phyloP scores from a whole-genome alignment of 1,284 basidiomycete genomes.

The Pyrrhoderma lamaoense region DNA sequence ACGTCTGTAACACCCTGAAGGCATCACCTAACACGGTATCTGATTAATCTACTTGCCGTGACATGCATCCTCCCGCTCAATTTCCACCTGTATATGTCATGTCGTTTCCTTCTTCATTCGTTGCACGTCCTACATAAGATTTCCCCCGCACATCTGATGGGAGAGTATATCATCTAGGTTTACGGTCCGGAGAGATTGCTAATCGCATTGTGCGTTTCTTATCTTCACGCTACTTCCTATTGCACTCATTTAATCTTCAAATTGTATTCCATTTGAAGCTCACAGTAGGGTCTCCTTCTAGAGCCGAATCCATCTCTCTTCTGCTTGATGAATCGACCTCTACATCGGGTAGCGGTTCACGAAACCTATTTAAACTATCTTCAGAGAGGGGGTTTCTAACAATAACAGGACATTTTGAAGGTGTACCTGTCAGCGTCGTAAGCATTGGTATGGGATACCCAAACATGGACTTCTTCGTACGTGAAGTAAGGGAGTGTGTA shows the following conservation, averaged over 20 bases:
- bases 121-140: too few species aligned
- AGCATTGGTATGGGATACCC: slow-evolving; percentile 81
- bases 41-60: too few species aligned
- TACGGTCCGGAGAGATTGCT: slow-evolving; percentile 69
- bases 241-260: background rate
- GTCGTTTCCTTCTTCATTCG: too few species aligned
- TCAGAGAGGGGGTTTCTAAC: slow-evolving; percentile 78
- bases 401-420: slow-evolving; percentile 69
- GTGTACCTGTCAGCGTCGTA: slow-evolving; percentile 63
- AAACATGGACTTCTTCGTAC: slow-evolving; percentile 80
- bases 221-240: slow-evolving; percentile 7
- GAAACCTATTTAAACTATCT: slow-evolving; percentile 46
- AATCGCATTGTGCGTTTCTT: slow-evolving; percentile 60
- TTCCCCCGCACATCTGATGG: slow-evolving; percentile 65
- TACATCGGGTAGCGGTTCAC: too few species aligned
- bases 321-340: slow-evolving; percentile 49
- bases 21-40: too few species aligned
- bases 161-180: slow-evolving; percentile 72
- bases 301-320: slow-evolving; percentile 54
- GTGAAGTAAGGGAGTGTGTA: slow-evolving; percentile 73
- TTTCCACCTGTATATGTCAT: too few species aligned
- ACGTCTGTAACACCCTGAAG: slow-evolving; percentile 27
- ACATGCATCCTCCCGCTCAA: too few species aligned
- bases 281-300: slow-evolving; percentile 69
- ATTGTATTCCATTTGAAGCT: slow-evolving; percentile 35